Evolutionary conservation across 495 filamentous ascomycete genomes (phyloP), one percentile per base, ranked within the genome.

Genomic region (Venustampulla echinocandica): DNA sequence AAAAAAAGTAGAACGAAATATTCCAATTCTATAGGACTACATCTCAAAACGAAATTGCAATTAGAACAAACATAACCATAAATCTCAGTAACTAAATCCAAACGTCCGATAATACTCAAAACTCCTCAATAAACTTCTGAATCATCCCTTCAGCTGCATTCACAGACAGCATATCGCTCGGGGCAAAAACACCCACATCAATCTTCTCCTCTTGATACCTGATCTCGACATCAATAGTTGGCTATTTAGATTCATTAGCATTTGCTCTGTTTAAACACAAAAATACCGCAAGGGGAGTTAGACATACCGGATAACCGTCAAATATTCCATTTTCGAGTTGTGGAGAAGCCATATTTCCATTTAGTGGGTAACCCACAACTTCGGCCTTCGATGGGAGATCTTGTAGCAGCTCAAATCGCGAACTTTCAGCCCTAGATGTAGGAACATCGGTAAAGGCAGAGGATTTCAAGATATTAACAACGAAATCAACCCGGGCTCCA

Each of bases 401-500:
- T 10, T 47, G 18, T 21, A 32, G 18, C 41, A 44, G 44, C 4
- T 46, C 41, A 20, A 40, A 18, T 25, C 10, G 23, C n/a, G n/a
- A 2, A 30, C 32, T 40, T 22, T 9, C 38, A 21, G 18, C 27
- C n/a, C 11, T 22, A n/a, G 2, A 1, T n/a, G 4, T 19, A 13
- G 22, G 15, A 13, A 27, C 13, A 19, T 14, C 23, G 3, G 50
- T n/a, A 30, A 43, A 36, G 32, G 19, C 14, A 20, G 36, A 6
- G 18, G 42, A 42, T 37, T 63, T 67, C 10, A 68, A 32, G 25
- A 64, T 64, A 44, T 68, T 68, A 18, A 68, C 66, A 39, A 58
- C 64, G 19, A 43, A 61, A 52, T 75, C 66, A 11, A 72, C 54
- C 28, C 54, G 59, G 3, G 73, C 55, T 0, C 69, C 70, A 14